These are phyloP conservation scores for Mycena crocata DNA, from an alignment of 768 basidiomycete genomes.

Conservation along the genomic window DNA sequence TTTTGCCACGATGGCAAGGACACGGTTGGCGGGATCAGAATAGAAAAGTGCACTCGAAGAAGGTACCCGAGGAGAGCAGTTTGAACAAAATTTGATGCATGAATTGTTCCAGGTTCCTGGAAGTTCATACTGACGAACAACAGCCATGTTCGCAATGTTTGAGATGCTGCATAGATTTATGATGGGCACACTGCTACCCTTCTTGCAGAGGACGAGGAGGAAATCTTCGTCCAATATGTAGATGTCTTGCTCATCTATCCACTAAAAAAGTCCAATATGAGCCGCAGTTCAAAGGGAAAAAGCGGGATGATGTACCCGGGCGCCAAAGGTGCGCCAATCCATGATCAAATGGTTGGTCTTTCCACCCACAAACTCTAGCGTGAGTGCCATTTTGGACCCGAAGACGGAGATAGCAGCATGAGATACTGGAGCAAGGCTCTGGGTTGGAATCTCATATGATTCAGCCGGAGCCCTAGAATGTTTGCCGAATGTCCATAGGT, in stretches of 20 bases:
- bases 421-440: slow-evolving; percentile 47
- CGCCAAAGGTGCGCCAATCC: slow-evolving; percentile 62
- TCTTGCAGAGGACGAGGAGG: slow-evolving; percentile 55
- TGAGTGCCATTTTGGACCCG: slow-evolving; percentile 57
- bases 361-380: slow-evolving; percentile 54
- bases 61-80: slow-evolving; percentile 53
- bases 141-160: slow-evolving; percentile 52
- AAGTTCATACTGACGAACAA: slow-evolving; percentile 67
- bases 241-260: slow-evolving; percentile 62
- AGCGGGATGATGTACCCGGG: slow-evolving; percentile 49
- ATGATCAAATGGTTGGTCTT: slow-evolving; percentile 59
- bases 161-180: slow-evolving; percentile 61
- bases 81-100: slow-evolving; percentile 60
- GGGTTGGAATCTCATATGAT: slow-evolving; percentile 56
- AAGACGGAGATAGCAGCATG: slow-evolving; percentile 53
- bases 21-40: slow-evolving; percentile 62
- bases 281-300: not conserved
- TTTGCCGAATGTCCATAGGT: slow-evolving; percentile 66
- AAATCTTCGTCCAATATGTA: slow-evolving; percentile 57
- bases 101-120: slow-evolving; percentile 63
- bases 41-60: slow-evolving; percentile 65
- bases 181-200: slow-evolving; percentile 48
- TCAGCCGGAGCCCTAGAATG: slow-evolving; percentile 58
- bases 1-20: slow-evolving; percentile 61
- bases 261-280: slow-evolving; percentile 46